These are phyloP conservation scores for Bocquillonia castaneifolia DNA, from an alignment of 441 rosid species.

Conservation along the genomic window DNA sequence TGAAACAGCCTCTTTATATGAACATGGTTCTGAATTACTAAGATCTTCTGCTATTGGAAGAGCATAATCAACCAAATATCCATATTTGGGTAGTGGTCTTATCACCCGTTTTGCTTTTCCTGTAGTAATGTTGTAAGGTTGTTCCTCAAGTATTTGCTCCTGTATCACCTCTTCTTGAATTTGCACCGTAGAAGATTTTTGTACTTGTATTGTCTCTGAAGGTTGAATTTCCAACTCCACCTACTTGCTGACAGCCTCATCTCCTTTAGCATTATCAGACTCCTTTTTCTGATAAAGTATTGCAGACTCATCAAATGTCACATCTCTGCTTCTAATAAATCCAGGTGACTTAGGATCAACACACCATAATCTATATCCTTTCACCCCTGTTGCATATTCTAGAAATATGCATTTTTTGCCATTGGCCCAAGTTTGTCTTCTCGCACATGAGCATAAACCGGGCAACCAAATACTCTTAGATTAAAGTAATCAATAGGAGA, in stretches of 20 bases:
- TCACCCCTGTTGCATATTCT: neutral
- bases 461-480: neutral
- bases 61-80: neutral
- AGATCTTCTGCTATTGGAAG: neutral
- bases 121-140: too few species aligned
- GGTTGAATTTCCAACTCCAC: too few species aligned
- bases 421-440: neutral
- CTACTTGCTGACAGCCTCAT: too few species aligned
- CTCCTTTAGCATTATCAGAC: too few species aligned
- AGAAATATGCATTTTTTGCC: neutral
- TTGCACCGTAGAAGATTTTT: too few species aligned
- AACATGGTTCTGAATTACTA: neutral
- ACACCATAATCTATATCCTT: neutral
- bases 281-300: too few species aligned
- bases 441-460: neutral
- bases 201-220: too few species aligned
- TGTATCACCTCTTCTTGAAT: too few species aligned
- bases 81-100: too few species aligned
- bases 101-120: too few species aligned
- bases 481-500: neutral
- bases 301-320: neutral
- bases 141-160: too few species aligned
- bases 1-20: neutral
- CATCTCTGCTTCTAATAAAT: neutral
- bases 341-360: too few species aligned